Evolutionary conservation across 306 rosid species (phyloP).

Genomic region (Gleditsia sinensis): DNA sequence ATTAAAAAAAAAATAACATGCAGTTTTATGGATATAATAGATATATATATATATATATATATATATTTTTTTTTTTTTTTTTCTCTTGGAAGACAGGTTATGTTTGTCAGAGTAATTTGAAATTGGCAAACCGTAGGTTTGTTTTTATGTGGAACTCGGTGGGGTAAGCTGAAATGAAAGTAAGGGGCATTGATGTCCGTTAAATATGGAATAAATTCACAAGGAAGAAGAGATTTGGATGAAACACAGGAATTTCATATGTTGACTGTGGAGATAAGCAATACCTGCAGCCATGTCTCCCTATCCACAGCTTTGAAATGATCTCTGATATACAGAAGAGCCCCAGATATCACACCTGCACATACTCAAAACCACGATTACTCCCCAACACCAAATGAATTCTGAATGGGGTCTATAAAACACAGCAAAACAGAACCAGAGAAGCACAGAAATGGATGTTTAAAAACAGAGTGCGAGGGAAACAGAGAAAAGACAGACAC

Average conservation of each 20-base stretch:
- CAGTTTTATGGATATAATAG: neutral
- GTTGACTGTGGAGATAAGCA: neutral
- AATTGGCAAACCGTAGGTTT: neutral
- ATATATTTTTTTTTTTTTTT: too few species aligned
- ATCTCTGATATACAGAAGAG: constrained; percentile 64
- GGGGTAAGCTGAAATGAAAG: neutral
- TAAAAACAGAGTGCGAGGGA: neutral
- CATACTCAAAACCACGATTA: neutral
- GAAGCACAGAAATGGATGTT: neutral
- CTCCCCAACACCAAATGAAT: too few species aligned
- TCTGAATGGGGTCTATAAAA: neutral
- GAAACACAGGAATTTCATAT: neutral
- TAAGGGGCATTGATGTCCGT: neutral
- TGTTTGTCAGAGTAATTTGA: neutral
- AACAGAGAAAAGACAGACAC: neutral
- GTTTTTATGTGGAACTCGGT: neutral
- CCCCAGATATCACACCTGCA: constrained; percentile 69
- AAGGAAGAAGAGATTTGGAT: neutral
- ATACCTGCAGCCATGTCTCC: constrained; percentile 56
- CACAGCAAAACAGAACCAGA: neutral
- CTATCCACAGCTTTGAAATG: constrained; percentile 52
- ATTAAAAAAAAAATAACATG: neutral
- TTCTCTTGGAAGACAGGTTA: neutral
- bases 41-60: too few species aligned
- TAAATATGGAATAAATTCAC: constrained; percentile 17